These are phyloP conservation scores for Suhomyces kilbournensis DNA, from an alignment of 805 yeast genomes.

Conservation along the genomic window DNA sequence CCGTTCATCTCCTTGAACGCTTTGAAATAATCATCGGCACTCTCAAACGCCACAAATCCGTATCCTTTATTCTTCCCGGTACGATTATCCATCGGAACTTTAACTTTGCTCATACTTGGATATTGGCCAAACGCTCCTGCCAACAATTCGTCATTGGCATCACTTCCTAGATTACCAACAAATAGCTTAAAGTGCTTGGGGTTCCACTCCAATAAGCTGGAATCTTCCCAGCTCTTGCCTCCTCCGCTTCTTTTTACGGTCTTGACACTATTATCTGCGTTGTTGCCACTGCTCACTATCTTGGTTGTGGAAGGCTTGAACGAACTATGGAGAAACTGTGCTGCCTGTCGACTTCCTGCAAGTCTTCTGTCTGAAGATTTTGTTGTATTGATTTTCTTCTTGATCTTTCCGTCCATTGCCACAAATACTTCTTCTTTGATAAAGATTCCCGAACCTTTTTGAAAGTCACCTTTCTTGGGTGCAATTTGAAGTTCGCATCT, in stretches of 20 bases:
- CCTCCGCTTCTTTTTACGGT: constrained; percentile 47
- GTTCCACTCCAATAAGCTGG: constrained; percentile 57
- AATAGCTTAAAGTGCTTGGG: constrained; percentile 69
- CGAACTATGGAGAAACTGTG: constrained; percentile 28
- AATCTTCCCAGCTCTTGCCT: constrained; percentile 48
- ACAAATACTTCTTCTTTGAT: not conserved
- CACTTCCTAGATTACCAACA: constrained; percentile 68
- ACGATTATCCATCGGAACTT: constrained; percentile 53
- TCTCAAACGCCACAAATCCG: constrained; percentile 69
- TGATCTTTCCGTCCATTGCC: constrained; percentile 2
- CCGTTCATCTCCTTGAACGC: constrained; percentile 79
- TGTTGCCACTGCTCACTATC: not conserved
- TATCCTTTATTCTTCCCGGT: constrained; percentile 58
- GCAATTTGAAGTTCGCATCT: not conserved
- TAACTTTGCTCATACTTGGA: constrained; percentile 53
- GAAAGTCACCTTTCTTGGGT: not conserved
- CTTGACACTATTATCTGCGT: constrained; percentile 1
- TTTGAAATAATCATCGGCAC: constrained; percentile 61
- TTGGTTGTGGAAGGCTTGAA: constrained; percentile 1
- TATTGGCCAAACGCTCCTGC: constrained; percentile 52
- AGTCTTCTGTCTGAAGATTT: constrained; percentile 53
- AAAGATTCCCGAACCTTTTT: not conserved
- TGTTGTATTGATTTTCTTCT: constrained; percentile 24
- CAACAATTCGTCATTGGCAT: constrained; percentile 59
- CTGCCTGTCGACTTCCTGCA: constrained; percentile 52